These are phyloP conservation scores for Thielaviopsis populi DNA, from an alignment of 2,329 filamentous ascomycete species.

Conservation along the genomic window DNA sequence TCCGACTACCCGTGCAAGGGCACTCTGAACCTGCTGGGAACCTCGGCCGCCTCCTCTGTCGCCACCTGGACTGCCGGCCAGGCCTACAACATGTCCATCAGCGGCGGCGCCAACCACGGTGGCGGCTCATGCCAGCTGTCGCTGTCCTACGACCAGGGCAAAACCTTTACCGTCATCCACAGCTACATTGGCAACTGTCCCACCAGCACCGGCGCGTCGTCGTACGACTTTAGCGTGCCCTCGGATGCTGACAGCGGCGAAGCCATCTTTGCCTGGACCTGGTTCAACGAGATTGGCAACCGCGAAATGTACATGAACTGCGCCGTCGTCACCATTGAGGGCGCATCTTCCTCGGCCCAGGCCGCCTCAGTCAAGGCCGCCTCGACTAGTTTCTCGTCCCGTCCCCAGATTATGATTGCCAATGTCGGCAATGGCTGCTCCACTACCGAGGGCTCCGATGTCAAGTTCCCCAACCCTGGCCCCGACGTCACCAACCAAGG, in stretches of 20 bases:
- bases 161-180: conserved; percentile 52
- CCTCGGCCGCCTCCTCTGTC: conserved; percentile 35
- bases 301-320: conserved; percentile 84
- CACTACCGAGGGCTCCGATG: conserved; percentile 41
- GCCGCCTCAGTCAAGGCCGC: conserved; percentile 16
- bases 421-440: conserved; percentile 48
- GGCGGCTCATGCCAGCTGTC: conserved; percentile 67
- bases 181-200: conserved; percentile 43
- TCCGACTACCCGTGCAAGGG: conserved; percentile 67
- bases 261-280: conserved; percentile 59
- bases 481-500: conserved; percentile 32
- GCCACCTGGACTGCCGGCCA: conserved; percentile 48
- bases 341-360: conserved; percentile 22
- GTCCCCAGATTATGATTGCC: conserved; percentile 56
- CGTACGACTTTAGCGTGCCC: conserved; percentile 53
- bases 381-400: conserved; percentile 33
- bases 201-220: conserved; percentile 26
- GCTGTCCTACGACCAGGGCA: conserved; percentile 57
- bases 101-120: conserved; percentile 46
- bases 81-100: conserved; percentile 47
- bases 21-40: conserved; percentile 35
- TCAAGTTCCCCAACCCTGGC: conserved; percentile 53
- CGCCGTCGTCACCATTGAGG: conserved; percentile 49
- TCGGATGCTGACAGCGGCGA: conserved; percentile 43
- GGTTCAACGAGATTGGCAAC: conserved; percentile 64